phyloP scores from a whole-genome alignment of 192 early-diverging fungal genomes.

The Gaertneriomyces sp. region DNA sequence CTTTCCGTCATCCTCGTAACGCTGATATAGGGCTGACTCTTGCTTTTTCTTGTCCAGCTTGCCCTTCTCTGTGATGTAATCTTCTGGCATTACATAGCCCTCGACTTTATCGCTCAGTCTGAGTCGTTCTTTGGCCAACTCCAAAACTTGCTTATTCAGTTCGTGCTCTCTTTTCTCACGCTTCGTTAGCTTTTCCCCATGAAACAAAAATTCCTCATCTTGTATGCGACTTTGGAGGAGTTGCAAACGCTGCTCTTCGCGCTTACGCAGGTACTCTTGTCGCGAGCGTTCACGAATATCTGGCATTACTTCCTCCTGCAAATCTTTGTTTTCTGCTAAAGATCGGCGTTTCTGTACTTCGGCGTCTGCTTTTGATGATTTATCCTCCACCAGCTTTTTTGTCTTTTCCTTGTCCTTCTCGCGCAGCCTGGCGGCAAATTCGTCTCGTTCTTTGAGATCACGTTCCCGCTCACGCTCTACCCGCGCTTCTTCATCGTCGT shows the following conservation, averaged over 20 bases:
- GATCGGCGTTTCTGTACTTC: conserved; percentile 67
- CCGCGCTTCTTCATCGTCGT: conserved; percentile 23
- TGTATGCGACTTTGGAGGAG: conserved; percentile 72
- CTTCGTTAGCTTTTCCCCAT: conserved; percentile 66
- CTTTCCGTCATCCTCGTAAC: conserved; percentile 80
- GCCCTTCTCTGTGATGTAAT: conserved; percentile 97
- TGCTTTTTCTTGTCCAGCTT: conserved; percentile 95
- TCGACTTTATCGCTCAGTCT: conserved; percentile 74
- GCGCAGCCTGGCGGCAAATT: conserved; percentile 76
- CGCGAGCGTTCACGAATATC: conserved; percentile 83
- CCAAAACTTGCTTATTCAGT: conserved; percentile 79
- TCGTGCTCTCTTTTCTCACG: conserved; percentile 75
- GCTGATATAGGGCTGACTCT: conserved; percentile 76
- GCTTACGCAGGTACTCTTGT: conserved; percentile 84
- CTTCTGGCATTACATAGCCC: conserved; percentile 69
- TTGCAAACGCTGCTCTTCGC: conserved; percentile 77
- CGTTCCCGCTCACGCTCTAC: conserved; percentile 52
- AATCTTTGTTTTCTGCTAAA: conserved; percentile 78
- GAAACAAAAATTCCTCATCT: conserved; percentile 85
- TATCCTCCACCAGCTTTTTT: conserved; percentile 74
- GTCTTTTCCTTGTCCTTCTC: conserved; percentile 78
- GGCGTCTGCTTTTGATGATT: conserved; percentile 59
- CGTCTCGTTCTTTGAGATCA: conserved; percentile 86
- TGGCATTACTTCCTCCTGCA: conserved; percentile 63
- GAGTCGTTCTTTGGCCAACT: conserved; percentile 78